These are phyloP conservation scores for Centella asiatica DNA, from an alignment of 129 eudicot species.

Conservation along the genomic window DNA sequence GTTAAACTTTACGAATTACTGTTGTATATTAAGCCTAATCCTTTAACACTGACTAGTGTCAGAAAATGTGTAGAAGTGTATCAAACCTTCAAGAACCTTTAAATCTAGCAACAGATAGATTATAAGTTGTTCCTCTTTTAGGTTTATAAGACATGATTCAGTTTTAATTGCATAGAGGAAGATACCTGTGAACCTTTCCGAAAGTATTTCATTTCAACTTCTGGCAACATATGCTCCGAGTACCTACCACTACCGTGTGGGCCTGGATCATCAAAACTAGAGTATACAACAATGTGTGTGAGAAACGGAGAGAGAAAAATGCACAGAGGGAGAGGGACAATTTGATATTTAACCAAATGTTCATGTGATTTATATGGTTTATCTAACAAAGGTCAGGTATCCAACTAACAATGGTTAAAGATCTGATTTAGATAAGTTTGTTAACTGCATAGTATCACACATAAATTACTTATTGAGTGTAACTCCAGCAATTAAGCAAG, in stretches of 20 bases:
- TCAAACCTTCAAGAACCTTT: not conserved
- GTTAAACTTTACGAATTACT: not conserved
- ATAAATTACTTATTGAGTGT: not conserved
- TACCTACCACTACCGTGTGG: conserved; percentile 59
- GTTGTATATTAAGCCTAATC: not conserved
- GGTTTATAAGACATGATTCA: not conserved
- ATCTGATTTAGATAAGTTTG: not conserved
- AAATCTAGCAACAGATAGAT: not conserved
- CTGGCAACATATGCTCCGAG: conserved; percentile 66
- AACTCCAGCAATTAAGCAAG: not conserved
- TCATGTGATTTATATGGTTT: not conserved
- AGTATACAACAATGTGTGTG: not conserved
- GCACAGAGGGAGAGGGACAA: not conserved
- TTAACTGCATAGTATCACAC: not conserved
- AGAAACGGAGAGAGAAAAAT: not conserved
- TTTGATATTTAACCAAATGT: not conserved
- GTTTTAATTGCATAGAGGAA: not conserved
- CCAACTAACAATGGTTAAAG: not conserved
- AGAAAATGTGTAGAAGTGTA: not conserved
- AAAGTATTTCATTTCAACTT: conserved; percentile 43
- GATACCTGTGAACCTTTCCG: conserved; percentile 66
- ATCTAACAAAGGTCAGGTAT: not conserved
- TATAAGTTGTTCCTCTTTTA: not conserved
- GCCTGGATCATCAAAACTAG: conserved; percentile 60
- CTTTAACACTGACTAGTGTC: no score